These are phyloP conservation scores for Datisca glomerata DNA, from an alignment of 306 rosid genomes.

Conservation along the genomic window DNA sequence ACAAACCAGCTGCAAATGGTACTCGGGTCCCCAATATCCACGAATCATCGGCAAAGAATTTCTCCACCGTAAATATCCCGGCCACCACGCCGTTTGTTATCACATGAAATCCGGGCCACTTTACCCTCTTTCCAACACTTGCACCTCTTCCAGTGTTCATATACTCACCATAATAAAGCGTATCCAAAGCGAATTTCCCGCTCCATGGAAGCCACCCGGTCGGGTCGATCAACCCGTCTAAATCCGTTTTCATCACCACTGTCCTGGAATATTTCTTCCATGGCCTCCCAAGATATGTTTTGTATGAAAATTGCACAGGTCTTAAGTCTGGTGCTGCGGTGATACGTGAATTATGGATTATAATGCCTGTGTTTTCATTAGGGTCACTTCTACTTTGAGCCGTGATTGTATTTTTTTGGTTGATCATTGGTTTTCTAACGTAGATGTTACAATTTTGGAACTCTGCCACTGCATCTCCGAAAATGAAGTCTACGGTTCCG, in stretches of 20 bases:
- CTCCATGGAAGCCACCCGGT: conserved; percentile 10
- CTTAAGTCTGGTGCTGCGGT: conserved; percentile 24
- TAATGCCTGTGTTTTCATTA: conserved; percentile 40
- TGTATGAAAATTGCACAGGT: conserved; percentile 16
- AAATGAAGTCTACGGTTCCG: conserved; percentile 48
- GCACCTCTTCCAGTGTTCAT: conserved; percentile 10
- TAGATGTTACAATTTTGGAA: conserved; percentile 36
- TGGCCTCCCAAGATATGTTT: conserved; percentile 39
- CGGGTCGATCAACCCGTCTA: conserved; percentile 8
- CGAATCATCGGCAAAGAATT: too few relatives aligned
- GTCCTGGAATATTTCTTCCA: conserved; percentile 14
- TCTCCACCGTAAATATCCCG: too few relatives aligned
- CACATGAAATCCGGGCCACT: conserved; percentile 6
- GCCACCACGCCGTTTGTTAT: too few relatives aligned
- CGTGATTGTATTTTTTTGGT: conserved; percentile 28
- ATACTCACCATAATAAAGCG: conserved; percentile 8
- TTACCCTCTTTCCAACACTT: conserved; percentile 1
- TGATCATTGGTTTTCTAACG: conserved; percentile 29
- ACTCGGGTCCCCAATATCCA: too few relatives aligned
- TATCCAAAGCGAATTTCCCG: conserved; percentile 6
- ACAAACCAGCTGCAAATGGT: too few relatives aligned
- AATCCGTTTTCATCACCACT: not conserved
- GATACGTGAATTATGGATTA: conserved; percentile 29
- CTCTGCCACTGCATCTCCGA: conserved; percentile 41
- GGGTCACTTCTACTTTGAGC: conserved; percentile 46